Evolutionary conservation across 148 eudicot genomes (phyloP), one percentile per base, ranked within the genome.

Genomic region (Persicaria tinctoria): DNA sequence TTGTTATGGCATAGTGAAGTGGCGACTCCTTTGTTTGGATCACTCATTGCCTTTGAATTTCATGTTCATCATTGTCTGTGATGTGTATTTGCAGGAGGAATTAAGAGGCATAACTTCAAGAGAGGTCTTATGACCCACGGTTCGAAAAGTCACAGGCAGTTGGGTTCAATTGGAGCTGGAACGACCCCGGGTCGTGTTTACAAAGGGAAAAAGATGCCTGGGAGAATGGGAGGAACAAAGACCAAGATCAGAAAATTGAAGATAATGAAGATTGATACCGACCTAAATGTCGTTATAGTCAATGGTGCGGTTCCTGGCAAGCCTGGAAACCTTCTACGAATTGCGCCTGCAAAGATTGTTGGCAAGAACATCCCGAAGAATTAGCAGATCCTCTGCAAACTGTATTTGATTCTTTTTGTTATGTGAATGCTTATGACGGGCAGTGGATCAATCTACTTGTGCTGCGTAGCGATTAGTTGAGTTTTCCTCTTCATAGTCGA

Each of bases 91-190:
- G 48, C 82, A 95, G 98, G 99, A 80, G 97, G 99, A 38, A 96
- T 96, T 17, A 96, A 89, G 85, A 89, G 99, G 73, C 91, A 90
- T 75, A 79, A 96, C 84, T 96, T 96, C 84, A 92, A 86, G 84
- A 90, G 99, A 86, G 99, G 99, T 74, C 90, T 45, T 0, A 96
- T 96, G 99, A 83, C 93, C 72, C 99, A 96, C 62, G 99, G 99
- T 59, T 96, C 99, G 2, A 93, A 96, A 79, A 96, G 99, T 84
- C 99, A 90, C 55, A 80, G 99, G 73, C 88, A 86, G 27, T 80
- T 93, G 63, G 99, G 99, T 48, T 96, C 99, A 17, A 92, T 96
- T 74, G 99, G 97, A 75, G 99, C 99, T 2, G 99, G 99, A 59
- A 96, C 99, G 13, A 96, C 99, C 8, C 99, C 99, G 1, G 99